These are phyloP conservation scores for Carpinus fangiana DNA, from an alignment of 306 rosid genomes.

Conservation along the genomic window DNA sequence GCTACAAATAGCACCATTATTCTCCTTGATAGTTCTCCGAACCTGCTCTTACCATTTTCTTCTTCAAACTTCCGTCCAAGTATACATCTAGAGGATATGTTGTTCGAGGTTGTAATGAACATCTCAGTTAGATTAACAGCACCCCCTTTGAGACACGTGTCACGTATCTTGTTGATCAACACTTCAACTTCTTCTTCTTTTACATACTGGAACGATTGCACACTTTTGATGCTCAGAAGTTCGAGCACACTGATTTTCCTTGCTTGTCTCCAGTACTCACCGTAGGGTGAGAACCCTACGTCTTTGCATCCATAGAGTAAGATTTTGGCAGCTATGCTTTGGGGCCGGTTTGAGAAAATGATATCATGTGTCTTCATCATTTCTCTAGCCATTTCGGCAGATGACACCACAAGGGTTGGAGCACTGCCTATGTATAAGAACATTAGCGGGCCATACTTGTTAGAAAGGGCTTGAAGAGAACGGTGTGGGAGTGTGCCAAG, in stretches of 20 bases:
- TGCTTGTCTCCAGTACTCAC: slow-evolving; percentile 25
- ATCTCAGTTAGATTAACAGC: slow-evolving; percentile 9
- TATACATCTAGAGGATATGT: slow-evolving; percentile 8
- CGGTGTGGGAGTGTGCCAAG: slow-evolving; percentile 24
- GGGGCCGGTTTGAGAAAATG: slow-evolving; percentile 25
- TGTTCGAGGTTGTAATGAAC: not conserved
- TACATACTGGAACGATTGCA: not conserved
- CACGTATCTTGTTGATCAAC: not conserved
- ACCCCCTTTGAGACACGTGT: not conserved
- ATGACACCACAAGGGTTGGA: slow-evolving; percentile 33
- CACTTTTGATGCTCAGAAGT: slow-evolving; percentile 15
- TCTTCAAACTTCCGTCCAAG: slow-evolving; percentile 9
- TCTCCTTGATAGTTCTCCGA: not conserved
- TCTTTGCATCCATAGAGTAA: slow-evolving; percentile 29
- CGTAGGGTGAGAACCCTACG: slow-evolving; percentile 4
- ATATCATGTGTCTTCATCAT: slow-evolving; percentile 27
- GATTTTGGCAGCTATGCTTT: not conserved
- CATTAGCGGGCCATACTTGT: slow-evolving; percentile 14
- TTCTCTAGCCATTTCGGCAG: slow-evolving; percentile 32
- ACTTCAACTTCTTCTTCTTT: slow-evolving; percentile 22
- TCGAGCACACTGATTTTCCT: slow-evolving; percentile 19
- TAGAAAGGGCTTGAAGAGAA: slow-evolving; percentile 18
- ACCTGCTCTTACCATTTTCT: not conserved
- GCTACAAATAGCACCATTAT: not conserved
- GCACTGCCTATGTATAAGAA: slow-evolving; percentile 13